Percentiles rank a stretch among this genome's conserved stretches.
phyloP scores from a whole-genome alignment of 1,139 yeast species.

The Pneumocystis murina region DNA sequence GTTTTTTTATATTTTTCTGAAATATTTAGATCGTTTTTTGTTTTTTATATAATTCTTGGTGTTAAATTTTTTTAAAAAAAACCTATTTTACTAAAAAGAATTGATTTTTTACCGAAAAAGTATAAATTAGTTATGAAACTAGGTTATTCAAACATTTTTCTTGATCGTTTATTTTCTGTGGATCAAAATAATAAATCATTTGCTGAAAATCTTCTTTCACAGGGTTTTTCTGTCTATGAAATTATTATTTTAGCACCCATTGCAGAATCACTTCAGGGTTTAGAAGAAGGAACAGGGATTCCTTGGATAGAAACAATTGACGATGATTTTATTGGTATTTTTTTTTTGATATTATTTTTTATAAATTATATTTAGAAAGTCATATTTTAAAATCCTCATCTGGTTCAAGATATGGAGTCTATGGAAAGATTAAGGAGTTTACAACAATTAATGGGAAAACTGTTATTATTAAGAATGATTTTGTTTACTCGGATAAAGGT shows the following conservation, averaged over 20 bases:
- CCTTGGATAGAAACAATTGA: not conserved
- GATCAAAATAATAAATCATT: not conserved
- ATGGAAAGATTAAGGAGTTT: conserved; percentile 23
- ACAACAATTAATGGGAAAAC: conserved; percentile 9
- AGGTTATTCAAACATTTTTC: not conserved
- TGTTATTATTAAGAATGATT: conserved; percentile 4
- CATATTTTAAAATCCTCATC: not conserved
- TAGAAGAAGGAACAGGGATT: not conserved
- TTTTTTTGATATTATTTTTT: not conserved
- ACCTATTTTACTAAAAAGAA: not conserved
- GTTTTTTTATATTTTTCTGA: too few relatives aligned
- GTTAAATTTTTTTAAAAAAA: not conserved
- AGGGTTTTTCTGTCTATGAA: not conserved
- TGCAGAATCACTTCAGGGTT: not conserved
- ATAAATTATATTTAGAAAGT: not conserved
- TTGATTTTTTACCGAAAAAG: not conserved
- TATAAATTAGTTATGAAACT: not conserved
- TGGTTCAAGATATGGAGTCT: not conserved
- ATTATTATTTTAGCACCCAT: not conserved
- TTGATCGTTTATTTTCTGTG: not conserved
- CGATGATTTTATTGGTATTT: not conserved
- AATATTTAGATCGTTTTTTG: too few relatives aligned
- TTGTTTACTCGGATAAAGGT: not conserved
- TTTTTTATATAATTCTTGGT: not conserved
- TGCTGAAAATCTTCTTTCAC: not conserved